Evolutionary conservation across 140 eudicot species (phyloP).

Genomic region (Erigeron philadelphicus): DNA sequence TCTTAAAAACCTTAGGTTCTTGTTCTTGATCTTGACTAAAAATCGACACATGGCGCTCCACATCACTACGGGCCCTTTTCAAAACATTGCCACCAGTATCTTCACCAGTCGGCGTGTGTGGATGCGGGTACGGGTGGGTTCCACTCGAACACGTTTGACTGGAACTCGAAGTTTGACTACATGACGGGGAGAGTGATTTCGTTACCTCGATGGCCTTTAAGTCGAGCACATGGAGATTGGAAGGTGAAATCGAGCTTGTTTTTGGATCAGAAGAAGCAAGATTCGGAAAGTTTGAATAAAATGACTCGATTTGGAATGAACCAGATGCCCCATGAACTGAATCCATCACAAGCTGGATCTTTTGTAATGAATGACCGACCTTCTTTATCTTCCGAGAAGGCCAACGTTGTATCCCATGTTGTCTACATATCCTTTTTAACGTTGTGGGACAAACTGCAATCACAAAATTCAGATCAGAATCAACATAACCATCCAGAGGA

Average conservation of each 20-base stretch:
- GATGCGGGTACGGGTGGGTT: conserved; percentile 45
- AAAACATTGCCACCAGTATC: conserved; percentile 27
- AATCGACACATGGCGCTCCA: conserved; percentile 40
- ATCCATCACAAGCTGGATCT: conserved; percentile 75
- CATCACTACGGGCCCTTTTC: conserved; percentile 63
- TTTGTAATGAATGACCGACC: conserved; percentile 72
- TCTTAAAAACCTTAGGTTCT: conserved; percentile 31
- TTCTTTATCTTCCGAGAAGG: conserved; percentile 90
- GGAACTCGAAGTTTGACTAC: conserved; percentile 64
- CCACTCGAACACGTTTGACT: conserved; percentile 58
- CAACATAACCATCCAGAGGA: background rate
- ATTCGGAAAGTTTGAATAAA: conserved; percentile 68
- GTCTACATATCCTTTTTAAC: conserved; percentile 81
- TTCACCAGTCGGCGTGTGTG: conserved; percentile 26
- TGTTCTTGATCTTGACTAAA: conserved; percentile 25
- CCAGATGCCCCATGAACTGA: conserved; percentile 75
- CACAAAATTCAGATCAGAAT: background rate
- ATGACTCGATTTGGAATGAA: conserved; percentile 60
- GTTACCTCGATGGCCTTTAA: conserved; percentile 29
- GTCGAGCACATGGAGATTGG: conserved; percentile 26
- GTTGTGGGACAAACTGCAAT: conserved; percentile 90
- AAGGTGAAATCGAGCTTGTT: conserved; percentile 42
- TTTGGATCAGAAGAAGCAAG: conserved; percentile 55
- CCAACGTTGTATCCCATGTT: conserved; percentile 91
- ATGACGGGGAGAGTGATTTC: conserved; percentile 64